phyloP scores from a whole-genome alignment of 768 basidiomycete species.

The Podaxis sp. region DNA sequence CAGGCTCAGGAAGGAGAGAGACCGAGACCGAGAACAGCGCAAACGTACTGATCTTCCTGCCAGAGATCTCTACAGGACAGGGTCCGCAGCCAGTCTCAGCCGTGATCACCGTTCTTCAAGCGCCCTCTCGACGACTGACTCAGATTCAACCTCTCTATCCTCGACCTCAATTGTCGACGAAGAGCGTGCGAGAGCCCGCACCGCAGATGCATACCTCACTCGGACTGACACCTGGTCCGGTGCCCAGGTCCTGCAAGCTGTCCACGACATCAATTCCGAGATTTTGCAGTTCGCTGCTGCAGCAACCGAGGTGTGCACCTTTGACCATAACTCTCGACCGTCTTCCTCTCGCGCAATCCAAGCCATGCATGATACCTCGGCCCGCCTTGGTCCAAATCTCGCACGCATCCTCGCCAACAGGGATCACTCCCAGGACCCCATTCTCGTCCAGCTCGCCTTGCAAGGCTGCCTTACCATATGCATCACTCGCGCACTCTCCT shows the following conservation, averaged over 20 bases:
- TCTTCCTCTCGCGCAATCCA: constrained; percentile 38
- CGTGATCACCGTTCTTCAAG: constrained; percentile 8
- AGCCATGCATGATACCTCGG: constrained; percentile 57
- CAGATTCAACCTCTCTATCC: constrained; percentile 20
- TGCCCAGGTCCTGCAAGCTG: constrained; percentile 74
- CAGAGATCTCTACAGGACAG: constrained; percentile 2
- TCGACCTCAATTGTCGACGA: constrained; percentile 38
- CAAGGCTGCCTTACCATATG: constrained; percentile 71
- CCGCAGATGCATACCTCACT: constrained; percentile 68
- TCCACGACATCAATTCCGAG: constrained; percentile 79
- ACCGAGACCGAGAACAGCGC: constrained; percentile 32
- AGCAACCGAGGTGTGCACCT: constrained; percentile 66
- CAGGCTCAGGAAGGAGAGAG: constrained; percentile 40
- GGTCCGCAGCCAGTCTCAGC: background rate
- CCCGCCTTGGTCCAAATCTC: constrained; percentile 63
- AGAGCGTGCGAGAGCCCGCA: constrained; percentile 55
- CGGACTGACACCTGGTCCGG: constrained; percentile 77
- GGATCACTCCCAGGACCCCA: constrained; percentile 74
- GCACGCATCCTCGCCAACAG: constrained; percentile 59
- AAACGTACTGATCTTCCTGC: constrained; percentile 24
- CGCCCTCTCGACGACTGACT: background rate
- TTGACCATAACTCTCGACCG: constrained; percentile 26
- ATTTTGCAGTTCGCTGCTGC: constrained; percentile 79
- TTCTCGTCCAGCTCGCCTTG: constrained; percentile 73
- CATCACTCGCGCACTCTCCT: constrained; percentile 63